Conservation (phyloP, 75 land plant species). For the Pinus taeda region DNA sequence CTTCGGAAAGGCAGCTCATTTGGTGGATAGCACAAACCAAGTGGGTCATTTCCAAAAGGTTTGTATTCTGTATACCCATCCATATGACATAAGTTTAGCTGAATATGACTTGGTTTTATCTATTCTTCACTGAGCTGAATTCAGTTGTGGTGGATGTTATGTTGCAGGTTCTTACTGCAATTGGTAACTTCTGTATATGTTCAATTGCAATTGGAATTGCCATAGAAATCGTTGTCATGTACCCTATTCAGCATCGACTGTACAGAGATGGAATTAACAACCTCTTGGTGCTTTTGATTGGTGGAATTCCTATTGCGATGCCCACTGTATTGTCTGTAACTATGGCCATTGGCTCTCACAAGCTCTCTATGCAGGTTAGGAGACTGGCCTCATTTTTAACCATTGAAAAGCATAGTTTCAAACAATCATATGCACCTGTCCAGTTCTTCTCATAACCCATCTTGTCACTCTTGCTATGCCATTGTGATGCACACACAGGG, state of each 20-base stretch:
- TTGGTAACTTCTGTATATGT: conserved; percentile 80
- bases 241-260: conserved; percentile 47
- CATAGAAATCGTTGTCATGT: conserved; percentile 73
- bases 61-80: background rate
- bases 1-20: conserved; percentile 75
- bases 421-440: background rate
- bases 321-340: conserved; percentile 82
- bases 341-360: conserved; percentile 86
- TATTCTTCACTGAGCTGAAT: background rate
- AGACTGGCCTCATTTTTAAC: background rate
- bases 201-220: conserved; percentile 65
- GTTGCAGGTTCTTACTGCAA: conserved; percentile 65
- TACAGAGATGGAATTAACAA: conserved; percentile 70
- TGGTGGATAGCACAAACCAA: conserved; percentile 57
- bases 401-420: background rate
- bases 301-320: conserved; percentile 87
- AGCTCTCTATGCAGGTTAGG: conserved; percentile 59
- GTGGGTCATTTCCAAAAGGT: conserved; percentile 66
- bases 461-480: background rate
- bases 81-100: no score
- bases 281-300: conserved; percentile 70
- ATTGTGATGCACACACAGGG: conserved; percentile 36
- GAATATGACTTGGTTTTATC: no score
- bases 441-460: background rate
- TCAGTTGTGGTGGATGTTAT: background rate